phyloP scores from a whole-genome alignment of 176 grass and related monocot genomes.

The Cymbopogon citratus region DNA sequence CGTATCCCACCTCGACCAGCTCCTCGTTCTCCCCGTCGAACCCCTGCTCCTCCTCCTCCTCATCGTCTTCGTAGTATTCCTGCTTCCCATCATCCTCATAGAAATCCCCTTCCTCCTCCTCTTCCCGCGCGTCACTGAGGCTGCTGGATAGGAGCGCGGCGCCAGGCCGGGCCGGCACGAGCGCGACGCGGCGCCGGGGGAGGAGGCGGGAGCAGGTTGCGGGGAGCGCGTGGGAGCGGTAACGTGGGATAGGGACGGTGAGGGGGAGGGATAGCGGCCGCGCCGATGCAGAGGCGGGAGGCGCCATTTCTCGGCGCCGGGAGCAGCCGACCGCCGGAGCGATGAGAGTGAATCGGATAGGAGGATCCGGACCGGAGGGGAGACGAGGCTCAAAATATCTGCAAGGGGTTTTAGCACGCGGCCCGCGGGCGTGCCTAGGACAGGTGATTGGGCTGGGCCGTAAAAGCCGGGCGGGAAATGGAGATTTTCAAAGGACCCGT shows the following conservation, averaged over 20 bases:
- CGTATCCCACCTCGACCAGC: conserved; percentile 59
- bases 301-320: conserved; percentile 30
- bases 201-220: background rate
- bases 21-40: conserved; percentile 13
- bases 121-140: conserved; percentile 32
- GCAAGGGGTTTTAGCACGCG: background rate
- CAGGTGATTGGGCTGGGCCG: background rate
- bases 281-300: conserved; percentile 25
- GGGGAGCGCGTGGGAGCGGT: background rate
- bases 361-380: background rate
- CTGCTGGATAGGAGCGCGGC: conserved; percentile 41
- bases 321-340: background rate
- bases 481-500: no score
- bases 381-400: background rate
- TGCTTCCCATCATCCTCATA: background rate
- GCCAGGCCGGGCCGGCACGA: conserved; percentile 20
- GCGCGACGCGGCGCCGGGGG: background rate
- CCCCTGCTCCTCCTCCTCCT: background rate
- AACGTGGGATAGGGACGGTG: background rate
- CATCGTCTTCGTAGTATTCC: background rate
- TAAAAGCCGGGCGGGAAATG: background rate
- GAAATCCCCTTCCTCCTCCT: background rate
- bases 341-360: background rate
- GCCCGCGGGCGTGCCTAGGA: background rate
- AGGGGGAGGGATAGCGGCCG: conserved; percentile 24